phyloP scores from a whole-genome alignment of 768 basidiomycete genomes.

The Leccinum subgranulosum region DNA sequence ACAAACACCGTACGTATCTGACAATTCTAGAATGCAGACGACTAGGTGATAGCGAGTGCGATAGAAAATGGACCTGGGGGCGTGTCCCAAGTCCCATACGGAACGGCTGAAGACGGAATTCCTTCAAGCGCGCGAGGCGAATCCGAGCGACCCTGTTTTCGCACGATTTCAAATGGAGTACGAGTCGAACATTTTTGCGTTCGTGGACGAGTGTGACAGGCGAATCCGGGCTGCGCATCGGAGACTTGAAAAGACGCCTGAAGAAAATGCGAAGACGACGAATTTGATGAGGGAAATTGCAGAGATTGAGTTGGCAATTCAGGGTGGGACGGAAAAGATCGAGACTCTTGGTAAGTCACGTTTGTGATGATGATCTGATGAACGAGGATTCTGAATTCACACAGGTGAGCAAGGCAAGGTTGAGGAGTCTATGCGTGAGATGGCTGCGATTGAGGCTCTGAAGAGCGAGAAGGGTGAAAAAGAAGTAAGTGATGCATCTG shows the following conservation, averaged over 20 bases:
- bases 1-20: slow-evolving; percentile 83
- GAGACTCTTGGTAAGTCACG: slow-evolving; percentile 73
- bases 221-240: slow-evolving; percentile 92
- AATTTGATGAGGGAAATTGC: slow-evolving; percentile 99
- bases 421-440: slow-evolving; percentile 97
- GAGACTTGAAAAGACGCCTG: slow-evolving; percentile 97
- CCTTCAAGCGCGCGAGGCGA: slow-evolving; percentile 70
- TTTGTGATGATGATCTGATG: slow-evolving; percentile 6
- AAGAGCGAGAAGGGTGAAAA: slow-evolving; percentile 96
- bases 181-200: slow-evolving; percentile 90
- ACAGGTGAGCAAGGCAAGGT: slow-evolving; percentile 98
- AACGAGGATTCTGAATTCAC: slow-evolving; percentile 2
- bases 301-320: slow-evolving; percentile 97
- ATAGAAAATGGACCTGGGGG: slow-evolving; percentile 98
- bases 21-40: not conserved
- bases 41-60: slow-evolving; percentile 1
- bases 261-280: slow-evolving; percentile 99
- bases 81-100: slow-evolving; percentile 95
- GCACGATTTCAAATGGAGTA: slow-evolving; percentile 92
- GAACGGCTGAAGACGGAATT: slow-evolving; percentile 92
- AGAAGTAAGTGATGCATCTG: slow-evolving; percentile 53
- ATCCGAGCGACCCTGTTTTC: slow-evolving; percentile 78
- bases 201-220: slow-evolving; percentile 98
- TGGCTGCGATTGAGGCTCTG: slow-evolving; percentile 95
- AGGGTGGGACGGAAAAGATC: slow-evolving; percentile 98